Evolutionary conservation across 2,329 filamentous ascomycete species (phyloP), one percentile per base, ranked within the genome.

Genomic region (Xylaria sp.): DNA sequence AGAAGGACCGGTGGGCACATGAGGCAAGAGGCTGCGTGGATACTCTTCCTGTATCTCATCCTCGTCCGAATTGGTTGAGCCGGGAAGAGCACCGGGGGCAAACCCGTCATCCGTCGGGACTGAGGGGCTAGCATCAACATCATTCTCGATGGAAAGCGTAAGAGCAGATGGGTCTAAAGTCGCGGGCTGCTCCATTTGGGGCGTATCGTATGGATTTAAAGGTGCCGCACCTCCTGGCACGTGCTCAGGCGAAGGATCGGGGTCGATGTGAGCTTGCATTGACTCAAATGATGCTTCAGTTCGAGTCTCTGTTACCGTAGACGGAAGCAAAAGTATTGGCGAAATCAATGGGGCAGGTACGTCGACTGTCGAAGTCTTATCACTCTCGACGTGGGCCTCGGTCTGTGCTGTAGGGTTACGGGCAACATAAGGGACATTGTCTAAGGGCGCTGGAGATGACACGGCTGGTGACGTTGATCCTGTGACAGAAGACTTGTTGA

Each of bases 101-200:
- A 68, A 54, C 13, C 59, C 70, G 65, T 76, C 74, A 29, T 76
- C 72, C 1, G 73, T 74, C 5, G 72, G 68, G 38, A 77, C 57
- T 15, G 75, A 75, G 10, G 74, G 72, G 56, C 74, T 75, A 27
- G 68, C 68, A 20, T 73, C 73, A 59, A 69, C 70, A 17, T 76
- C 74, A 33, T 72, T 63, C 59, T 77, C 76, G 36, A 78, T 77
- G 4, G 76, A 78, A 22, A 78, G 60, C 22, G 76, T 76, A 38
- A 77, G 65, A 31, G 63, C 56, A 17, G 76, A 74, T 5, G 76
- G 76, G 45, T 78, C 72, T 29, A 78, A 63, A 6, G 75, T 77
- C 27, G 65, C 61, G 17, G 72, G 74, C 47, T 73, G 74, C 38
- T 75, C 76, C 31, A 73, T 66, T 17, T 66, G 69, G n/a, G 69